phyloP scores from a whole-genome alignment of 1,284 basidiomycete genomes.

The Ustilago curta region DNA sequence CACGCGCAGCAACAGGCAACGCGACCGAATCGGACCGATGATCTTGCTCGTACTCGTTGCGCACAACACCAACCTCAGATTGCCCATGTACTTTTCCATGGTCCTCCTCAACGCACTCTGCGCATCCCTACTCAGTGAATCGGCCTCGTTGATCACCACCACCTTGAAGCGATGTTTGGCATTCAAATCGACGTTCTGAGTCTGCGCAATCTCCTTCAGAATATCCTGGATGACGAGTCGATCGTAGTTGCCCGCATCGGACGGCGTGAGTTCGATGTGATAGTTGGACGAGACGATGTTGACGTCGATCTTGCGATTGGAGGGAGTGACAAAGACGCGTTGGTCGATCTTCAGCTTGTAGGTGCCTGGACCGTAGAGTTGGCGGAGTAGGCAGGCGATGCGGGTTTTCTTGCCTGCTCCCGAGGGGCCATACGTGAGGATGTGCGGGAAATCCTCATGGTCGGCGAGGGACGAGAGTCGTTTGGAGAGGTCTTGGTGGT shows the following conservation, averaged over 20 bases:
- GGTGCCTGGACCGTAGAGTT: slow-evolving; percentile 90
- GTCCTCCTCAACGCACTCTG: slow-evolving; percentile 96
- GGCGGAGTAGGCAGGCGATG: slow-evolving; percentile 81
- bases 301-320: slow-evolving; percentile 92
- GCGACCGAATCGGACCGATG: slow-evolving; percentile 95
- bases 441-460: slow-evolving; percentile 87
- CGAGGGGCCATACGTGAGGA: slow-evolving; percentile 96
- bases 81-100: slow-evolving; percentile 99
- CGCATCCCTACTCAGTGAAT: slow-evolving; percentile 91
- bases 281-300: slow-evolving; percentile 93
- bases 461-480: slow-evolving; percentile 79
- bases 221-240: slow-evolving; percentile 96
- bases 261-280: slow-evolving; percentile 97
- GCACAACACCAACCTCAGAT: slow-evolving; percentile 95
- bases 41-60: slow-evolving; percentile 97
- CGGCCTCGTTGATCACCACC: slow-evolving; percentile 98
- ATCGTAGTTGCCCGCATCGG: slow-evolving; percentile 96
- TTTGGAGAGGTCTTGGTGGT: slow-evolving; percentile 84
- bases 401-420: slow-evolving; percentile 99
- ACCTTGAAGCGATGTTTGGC: slow-evolving; percentile 98
- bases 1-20: slow-evolving; percentile 92
- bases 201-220: slow-evolving; percentile 98
- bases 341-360: slow-evolving; percentile 99
- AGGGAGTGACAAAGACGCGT: slow-evolving; percentile 92
- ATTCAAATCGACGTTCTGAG: slow-evolving; percentile 94